Conservation (phyloP, 139 green algal species). For the Volvox reticuliferus region DNA sequence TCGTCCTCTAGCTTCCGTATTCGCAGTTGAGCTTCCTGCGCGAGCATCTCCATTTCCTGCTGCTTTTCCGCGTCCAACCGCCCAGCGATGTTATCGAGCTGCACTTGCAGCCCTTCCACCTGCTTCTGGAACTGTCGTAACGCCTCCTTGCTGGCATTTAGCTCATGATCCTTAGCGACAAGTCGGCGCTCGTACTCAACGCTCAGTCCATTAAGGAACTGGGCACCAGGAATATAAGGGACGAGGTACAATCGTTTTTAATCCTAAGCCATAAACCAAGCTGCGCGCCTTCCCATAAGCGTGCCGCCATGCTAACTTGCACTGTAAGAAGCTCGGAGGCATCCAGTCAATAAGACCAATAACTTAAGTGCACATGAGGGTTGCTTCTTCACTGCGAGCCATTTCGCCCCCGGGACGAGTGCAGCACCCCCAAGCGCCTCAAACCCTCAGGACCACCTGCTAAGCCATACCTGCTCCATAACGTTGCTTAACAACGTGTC, state of each 20-base stretch:
- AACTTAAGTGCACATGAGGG: no score
- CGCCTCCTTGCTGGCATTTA: conserved; percentile 62
- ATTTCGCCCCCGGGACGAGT: no score
- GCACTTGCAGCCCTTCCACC: conserved; percentile 4
- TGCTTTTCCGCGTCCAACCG: conserved; percentile 21
- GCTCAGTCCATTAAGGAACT: conserved; percentile 20
- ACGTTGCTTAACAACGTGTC: not conserved
- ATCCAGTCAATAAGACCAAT: no score
- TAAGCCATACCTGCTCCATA: conserved; percentile 35
- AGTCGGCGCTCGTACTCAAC: conserved; percentile 90
- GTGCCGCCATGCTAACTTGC: no score
- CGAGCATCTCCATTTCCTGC: not conserved
- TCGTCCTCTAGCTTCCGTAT: not conserved
- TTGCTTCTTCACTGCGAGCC: no score
- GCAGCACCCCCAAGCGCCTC: not conserved
- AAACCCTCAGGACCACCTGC: not conserved
- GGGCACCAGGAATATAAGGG: not conserved
- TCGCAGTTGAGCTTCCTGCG: not conserved
- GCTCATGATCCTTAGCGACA: conserved; percentile 83
- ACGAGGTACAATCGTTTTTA: no score
- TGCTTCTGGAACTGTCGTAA: conserved; percentile 48
- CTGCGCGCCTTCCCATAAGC: no score
- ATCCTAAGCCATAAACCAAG: no score
- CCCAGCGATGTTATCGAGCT: conserved; percentile 13
- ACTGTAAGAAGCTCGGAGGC: no score